Percentiles rank a stretch among this genome's conserved stretches.
Evolutionary conservation across 2,329 filamentous ascomycete genomes (phyloP).

Genomic region (Penicillium freii): DNA sequence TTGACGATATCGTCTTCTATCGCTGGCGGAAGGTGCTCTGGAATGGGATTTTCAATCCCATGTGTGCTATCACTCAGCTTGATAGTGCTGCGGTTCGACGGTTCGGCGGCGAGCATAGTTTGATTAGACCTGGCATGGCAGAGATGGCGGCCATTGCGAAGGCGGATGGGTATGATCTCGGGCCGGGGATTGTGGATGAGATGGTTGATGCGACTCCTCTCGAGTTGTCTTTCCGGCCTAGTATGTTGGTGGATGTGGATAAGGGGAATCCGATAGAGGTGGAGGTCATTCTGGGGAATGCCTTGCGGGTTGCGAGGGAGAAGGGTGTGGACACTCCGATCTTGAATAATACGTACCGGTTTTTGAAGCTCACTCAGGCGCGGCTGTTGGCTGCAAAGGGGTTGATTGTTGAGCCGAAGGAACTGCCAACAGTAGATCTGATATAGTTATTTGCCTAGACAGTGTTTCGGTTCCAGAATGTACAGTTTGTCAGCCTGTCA

Average conservation of each 20-base stretch:
- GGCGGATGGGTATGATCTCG: constrained; percentile 16
- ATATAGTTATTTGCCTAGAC: not conserved
- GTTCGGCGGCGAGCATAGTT: constrained; percentile 30
- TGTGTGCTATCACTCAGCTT: constrained; percentile 52
- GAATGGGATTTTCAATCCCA: constrained; percentile 53
- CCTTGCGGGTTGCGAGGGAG: constrained; percentile 10
- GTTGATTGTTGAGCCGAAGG: constrained; percentile 8
- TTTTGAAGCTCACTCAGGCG: constrained; percentile 13
- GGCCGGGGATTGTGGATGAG: constrained; percentile 10
- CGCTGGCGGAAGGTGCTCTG: constrained; percentile 48
- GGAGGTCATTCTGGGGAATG: constrained; percentile 18
- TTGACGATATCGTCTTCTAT: constrained; percentile 25
- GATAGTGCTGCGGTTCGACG: constrained; percentile 54
- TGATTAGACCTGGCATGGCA: constrained; percentile 54
- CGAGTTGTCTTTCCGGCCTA: constrained; percentile 13
- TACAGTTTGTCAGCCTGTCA: not conserved
- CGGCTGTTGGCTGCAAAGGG: constrained; percentile 12
- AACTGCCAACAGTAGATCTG: constrained; percentile 6
- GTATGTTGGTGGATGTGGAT: constrained; percentile 17
- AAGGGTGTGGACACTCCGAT: constrained; percentile 13
- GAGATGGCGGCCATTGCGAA: constrained; percentile 27
- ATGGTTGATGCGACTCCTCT: constrained; percentile 10
- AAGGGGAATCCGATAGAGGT: constrained; percentile 16
- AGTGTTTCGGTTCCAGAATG: not conserved
- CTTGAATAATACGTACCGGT: constrained; percentile 14